phyloP scores from a whole-genome alignment of 129 eudicot species.

The Artemisia argyi region DNA sequence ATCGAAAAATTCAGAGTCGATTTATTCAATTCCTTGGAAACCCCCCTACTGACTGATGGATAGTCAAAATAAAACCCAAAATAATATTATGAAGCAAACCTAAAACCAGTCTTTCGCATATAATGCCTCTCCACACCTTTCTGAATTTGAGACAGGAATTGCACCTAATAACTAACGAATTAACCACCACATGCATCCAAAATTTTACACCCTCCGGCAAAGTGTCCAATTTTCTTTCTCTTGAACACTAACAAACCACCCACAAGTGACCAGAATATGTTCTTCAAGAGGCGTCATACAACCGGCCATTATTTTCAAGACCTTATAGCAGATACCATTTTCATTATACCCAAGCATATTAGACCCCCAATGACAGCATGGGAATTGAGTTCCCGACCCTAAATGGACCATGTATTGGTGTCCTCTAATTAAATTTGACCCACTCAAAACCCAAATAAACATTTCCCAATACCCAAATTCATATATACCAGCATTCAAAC shows the following conservation, averaged over 20 bases:
- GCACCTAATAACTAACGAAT: conserved; percentile 27
- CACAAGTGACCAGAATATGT: conserved; percentile 13
- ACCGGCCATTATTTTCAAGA: conserved; percentile 8
- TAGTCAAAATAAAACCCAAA: conserved; percentile 26
- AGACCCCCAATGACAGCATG: conserved; percentile 31
- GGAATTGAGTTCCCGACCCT: conserved; percentile 17
- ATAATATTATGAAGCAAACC: conserved; percentile 26
- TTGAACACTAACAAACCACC: conserved; percentile 25
- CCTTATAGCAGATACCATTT: conserved; percentile 36
- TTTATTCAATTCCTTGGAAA: conserved; percentile 23
- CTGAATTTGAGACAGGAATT: background rate
- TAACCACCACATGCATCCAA: conserved; percentile 29
- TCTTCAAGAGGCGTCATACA: conserved; percentile 25
- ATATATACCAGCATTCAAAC: conserved; percentile 42
- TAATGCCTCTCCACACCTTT: background rate
- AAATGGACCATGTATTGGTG: conserved; percentile 16
- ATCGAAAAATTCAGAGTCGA: conserved; percentile 16
- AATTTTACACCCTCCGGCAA: conserved; percentile 24
- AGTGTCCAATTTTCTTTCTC: conserved; percentile 8
- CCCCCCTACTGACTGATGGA: background rate
- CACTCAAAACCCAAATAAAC: conserved; percentile 37
- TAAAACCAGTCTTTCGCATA: conserved; percentile 30
- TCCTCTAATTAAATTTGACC: conserved; percentile 28
- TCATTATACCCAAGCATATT: conserved; percentile 33
- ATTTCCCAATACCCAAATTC: conserved; percentile 51